phyloP scores from a whole-genome alignment of 805 yeast genomes.

The Candida maris region DNA sequence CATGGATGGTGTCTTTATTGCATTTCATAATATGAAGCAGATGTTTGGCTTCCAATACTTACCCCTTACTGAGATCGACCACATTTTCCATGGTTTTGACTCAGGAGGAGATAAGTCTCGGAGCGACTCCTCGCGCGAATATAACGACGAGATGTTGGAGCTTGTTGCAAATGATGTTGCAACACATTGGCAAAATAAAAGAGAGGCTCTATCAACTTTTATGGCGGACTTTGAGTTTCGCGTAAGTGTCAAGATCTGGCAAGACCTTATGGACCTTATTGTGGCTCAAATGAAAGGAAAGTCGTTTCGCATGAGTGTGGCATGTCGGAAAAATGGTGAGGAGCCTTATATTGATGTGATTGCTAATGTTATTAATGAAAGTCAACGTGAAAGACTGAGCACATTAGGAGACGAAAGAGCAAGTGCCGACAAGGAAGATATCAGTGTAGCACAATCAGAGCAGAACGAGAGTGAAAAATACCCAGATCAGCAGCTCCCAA shows the following conservation, averaged over 20 bases:
- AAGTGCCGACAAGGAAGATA: constrained; percentile 14
- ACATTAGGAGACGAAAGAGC: constrained; percentile 21
- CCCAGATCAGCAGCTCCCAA: constrained; percentile 16
- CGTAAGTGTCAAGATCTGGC: constrained; percentile 51
- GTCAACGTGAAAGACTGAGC: constrained; percentile 8
- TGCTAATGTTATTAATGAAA: constrained; percentile 16
- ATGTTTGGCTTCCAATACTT: constrained; percentile 90
- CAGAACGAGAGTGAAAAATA: neutral
- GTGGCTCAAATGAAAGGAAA: constrained; percentile 27
- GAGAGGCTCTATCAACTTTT: constrained; percentile 38
- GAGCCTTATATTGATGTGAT: constrained; percentile 13
- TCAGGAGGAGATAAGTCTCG: neutral
- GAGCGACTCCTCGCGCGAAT: constrained; percentile 1
- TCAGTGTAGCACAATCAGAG: constrained; percentile 13
- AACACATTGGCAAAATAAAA: constrained; percentile 28
- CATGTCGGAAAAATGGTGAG: constrained; percentile 1
- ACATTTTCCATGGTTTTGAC: constrained; percentile 47
- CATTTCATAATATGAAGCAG: constrained; percentile 77
- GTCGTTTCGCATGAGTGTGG: constrained; percentile 36
- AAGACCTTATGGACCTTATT: constrained; percentile 40
- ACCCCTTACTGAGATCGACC: constrained; percentile 70
- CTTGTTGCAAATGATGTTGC: constrained; percentile 25
- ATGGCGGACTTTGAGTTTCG: constrained; percentile 71
- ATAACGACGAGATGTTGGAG: constrained; percentile 13
- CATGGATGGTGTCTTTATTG: constrained; percentile 95